phyloP scores from a whole-genome alignment of 2,329 filamentous ascomycete species.

The Neospermospora avenae region DNA sequence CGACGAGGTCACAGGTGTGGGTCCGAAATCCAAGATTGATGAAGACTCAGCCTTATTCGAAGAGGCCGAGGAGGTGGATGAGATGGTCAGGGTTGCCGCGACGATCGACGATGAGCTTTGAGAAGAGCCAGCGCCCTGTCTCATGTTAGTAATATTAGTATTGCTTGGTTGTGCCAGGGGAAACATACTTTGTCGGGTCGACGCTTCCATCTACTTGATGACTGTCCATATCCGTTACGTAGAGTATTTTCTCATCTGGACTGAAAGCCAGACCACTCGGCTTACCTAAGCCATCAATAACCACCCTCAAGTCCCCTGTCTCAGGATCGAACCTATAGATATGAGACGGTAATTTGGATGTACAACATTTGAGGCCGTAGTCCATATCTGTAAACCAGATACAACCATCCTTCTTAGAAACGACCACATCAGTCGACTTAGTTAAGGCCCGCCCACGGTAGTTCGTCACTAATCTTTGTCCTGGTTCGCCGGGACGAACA shows the following conservation, averaged over 20 bases:
- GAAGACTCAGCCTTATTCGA: too few species aligned
- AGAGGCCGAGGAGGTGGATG: too few species aligned
- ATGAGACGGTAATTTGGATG: conserved; percentile 47
- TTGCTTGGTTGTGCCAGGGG: background rate
- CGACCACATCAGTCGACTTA: conserved; percentile 43
- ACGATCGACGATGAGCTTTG: too few species aligned
- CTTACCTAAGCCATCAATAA: conserved; percentile 45
- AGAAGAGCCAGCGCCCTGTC: conserved; percentile 11
- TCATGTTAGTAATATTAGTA: background rate
- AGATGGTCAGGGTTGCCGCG: too few species aligned
- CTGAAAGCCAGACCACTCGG: conserved; percentile 38
- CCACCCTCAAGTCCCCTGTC: conserved; percentile 42
- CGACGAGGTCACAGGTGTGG: too few species aligned
- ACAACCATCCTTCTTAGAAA: conserved; percentile 38
- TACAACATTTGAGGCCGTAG: conserved; percentile 43
- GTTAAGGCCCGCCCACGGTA: conserved; percentile 47
- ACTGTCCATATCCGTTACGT: conserved; percentile 42
- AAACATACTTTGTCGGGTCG: conserved; percentile 33
- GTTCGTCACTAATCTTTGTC: conserved; percentile 38
- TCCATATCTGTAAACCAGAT: conserved; percentile 51
- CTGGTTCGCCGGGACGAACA: conserved; percentile 26
- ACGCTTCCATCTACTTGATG: conserved; percentile 32
- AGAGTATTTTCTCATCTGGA: conserved; percentile 40
- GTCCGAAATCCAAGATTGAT: too few species aligned
- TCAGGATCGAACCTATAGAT: conserved; percentile 46